Conservation (phyloP, 179 eudicot genomes). For the Beta lomatogona region DNA sequence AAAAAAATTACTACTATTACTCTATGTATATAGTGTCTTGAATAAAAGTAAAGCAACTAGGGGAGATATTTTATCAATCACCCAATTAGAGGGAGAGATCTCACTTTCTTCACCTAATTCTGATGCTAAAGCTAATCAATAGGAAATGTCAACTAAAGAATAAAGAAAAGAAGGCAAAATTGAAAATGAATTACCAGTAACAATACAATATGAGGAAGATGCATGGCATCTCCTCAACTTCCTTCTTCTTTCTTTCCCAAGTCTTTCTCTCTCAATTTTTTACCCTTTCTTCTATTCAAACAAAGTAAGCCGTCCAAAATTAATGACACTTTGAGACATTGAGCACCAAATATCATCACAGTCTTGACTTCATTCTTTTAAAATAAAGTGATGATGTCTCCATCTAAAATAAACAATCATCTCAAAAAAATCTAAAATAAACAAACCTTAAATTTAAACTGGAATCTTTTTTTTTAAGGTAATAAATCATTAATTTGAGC, state of each 20-base stretch:
- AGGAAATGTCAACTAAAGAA: not conserved
- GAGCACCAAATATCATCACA: not conserved
- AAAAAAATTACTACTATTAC: no score
- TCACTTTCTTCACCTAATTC: not conserved
- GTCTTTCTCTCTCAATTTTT: not conserved
- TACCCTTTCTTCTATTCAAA: not conserved
- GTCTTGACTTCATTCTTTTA: conserved; percentile 1
- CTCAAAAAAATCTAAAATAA: not conserved
- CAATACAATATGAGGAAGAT: not conserved
- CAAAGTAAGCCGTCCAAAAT: not conserved
- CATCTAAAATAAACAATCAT: not conserved
- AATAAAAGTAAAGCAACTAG: not conserved
- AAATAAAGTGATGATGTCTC: not conserved
- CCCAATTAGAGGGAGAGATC: not conserved
- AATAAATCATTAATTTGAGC: no score
- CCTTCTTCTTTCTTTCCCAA: not conserved
- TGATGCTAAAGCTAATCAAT: not conserved
- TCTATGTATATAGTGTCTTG: not conserved
- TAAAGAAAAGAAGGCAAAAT: not conserved
- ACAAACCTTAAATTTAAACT: no score
- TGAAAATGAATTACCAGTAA: not conserved
- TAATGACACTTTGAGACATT: not conserved
- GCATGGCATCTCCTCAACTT: not conserved
- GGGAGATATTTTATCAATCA: conserved; percentile 2
- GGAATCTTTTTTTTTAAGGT: no score